Conservation (phyloP, 345 rosid species). For the Brassica carinata region DNA sequence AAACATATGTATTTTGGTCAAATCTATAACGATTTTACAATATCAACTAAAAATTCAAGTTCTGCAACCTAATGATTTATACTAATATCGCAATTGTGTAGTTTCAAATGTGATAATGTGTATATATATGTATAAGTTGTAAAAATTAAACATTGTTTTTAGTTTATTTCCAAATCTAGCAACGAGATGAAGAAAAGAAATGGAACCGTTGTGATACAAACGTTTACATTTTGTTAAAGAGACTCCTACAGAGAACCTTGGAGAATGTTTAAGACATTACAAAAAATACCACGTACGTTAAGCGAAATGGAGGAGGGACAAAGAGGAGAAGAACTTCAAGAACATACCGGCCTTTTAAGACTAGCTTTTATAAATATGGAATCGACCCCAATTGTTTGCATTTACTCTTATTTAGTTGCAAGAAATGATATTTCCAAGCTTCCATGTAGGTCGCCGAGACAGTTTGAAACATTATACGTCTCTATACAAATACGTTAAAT, state of each 20-base stretch:
- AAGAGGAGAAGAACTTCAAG: conserved; percentile 9
- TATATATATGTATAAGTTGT: neutral
- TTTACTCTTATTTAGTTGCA: neutral
- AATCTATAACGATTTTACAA: neutral
- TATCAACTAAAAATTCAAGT: neutral
- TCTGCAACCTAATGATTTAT: neutral
- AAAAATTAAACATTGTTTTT: neutral
- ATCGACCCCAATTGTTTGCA: conserved; percentile 32
- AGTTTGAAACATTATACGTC: neutral
- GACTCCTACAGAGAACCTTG: neutral
- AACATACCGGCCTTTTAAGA: conserved; percentile 12
- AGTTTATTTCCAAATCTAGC: neutral
- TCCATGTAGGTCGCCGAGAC: conserved; percentile 1
- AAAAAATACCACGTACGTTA: neutral
- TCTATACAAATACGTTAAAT: neutral
- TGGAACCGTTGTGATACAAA: neutral
- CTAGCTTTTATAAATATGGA: conserved; percentile 23
- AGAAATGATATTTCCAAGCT: neutral
- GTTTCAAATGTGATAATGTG: neutral
- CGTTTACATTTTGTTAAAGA: conserved; percentile 8
- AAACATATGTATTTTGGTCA: neutral
- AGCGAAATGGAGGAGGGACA: neutral
- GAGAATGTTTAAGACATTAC: neutral
- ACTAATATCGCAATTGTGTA: neutral
- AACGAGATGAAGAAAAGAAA: neutral